Evolutionary conservation across 176 grass and related monocot genomes (phyloP).

Genomic region (Cocos nucifera): DNA sequence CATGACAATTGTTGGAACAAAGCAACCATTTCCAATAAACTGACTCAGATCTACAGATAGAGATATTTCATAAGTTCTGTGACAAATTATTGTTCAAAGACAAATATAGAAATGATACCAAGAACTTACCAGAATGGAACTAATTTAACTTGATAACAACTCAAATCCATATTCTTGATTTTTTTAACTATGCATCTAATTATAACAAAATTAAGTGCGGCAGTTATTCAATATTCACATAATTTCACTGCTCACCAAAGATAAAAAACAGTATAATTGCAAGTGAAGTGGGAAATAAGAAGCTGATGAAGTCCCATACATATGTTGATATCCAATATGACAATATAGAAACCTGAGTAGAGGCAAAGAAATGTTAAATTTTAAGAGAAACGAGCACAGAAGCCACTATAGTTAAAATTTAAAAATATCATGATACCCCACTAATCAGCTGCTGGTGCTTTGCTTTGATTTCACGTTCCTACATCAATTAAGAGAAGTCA

Average conservation of each 20-base stretch:
- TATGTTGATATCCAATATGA: conserved; percentile 48
- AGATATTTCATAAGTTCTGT: not conserved
- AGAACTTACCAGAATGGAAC: too few relatives aligned
- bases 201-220: too few relatives aligned
- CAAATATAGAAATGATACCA: too few relatives aligned
- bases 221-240: too few relatives aligned
- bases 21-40: conserved; percentile 40
- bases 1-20: conserved; percentile 32
- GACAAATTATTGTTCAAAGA: too few relatives aligned
- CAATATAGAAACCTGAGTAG: conserved; percentile 34
- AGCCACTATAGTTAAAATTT: conserved; percentile 1
- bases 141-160: too few relatives aligned
- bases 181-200: too few relatives aligned
- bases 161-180: too few relatives aligned
- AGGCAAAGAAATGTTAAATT: conserved; percentile 1
- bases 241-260: conserved; percentile 26
- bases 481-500: conserved; percentile 12
- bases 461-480: conserved; percentile 49
- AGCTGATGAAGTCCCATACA: conserved; percentile 47
- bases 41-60: conserved; percentile 26
- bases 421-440: conserved; percentile 29
- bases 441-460: conserved; percentile 54
- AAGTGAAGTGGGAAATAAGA: conserved; percentile 33
- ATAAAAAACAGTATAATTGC: conserved; percentile 39
- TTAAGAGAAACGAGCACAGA: not conserved